Conservation (phyloP, 345 rosid genomes). For the Rhizophora apiculata region DNA sequence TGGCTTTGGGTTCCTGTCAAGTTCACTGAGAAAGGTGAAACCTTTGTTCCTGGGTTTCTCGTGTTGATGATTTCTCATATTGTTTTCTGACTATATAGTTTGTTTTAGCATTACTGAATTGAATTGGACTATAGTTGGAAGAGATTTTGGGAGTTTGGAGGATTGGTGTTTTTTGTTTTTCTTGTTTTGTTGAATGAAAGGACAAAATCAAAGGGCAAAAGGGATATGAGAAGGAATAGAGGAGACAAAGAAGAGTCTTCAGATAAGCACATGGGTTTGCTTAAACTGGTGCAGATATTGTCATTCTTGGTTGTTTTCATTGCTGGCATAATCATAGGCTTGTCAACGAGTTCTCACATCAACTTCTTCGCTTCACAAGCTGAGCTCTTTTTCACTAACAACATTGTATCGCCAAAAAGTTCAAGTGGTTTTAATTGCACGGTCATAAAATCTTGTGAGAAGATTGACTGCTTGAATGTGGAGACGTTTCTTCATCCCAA, state of each 20-base stretch:
- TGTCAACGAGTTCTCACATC: constrained; percentile 63
- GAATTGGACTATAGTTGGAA: too few species aligned
- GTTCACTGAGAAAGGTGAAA: too few species aligned
- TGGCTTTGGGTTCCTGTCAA: too few species aligned
- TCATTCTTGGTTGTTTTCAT: constrained; percentile 73
- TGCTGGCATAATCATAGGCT: constrained; percentile 77
- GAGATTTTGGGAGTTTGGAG: too few species aligned
- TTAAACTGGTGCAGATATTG: constrained; percentile 61
- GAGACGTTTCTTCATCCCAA: constrained; percentile 48
- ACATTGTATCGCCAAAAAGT: constrained; percentile 21
- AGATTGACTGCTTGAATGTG: constrained; percentile 43
- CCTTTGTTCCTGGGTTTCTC: too few species aligned
- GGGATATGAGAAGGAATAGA: constrained; percentile 45
- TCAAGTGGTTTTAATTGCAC: constrained; percentile 29
- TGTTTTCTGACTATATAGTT: too few species aligned
- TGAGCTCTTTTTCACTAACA: constrained; percentile 34
- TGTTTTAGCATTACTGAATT: too few species aligned
- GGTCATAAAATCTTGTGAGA: constrained; percentile 32
- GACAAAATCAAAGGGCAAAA: too few species aligned
- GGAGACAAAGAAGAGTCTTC: constrained; percentile 39
- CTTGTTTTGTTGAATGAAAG: too few species aligned
- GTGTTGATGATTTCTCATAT: too few species aligned
- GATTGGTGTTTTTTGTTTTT: too few species aligned
- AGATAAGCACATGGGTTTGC: constrained; percentile 45
- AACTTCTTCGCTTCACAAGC: constrained; percentile 55